A percentile compares a stretch with the other conserved stretches of the same genome.
phyloP scores from a whole-genome alignment of 257 asterid species.

The Striga asiatica region DNA sequence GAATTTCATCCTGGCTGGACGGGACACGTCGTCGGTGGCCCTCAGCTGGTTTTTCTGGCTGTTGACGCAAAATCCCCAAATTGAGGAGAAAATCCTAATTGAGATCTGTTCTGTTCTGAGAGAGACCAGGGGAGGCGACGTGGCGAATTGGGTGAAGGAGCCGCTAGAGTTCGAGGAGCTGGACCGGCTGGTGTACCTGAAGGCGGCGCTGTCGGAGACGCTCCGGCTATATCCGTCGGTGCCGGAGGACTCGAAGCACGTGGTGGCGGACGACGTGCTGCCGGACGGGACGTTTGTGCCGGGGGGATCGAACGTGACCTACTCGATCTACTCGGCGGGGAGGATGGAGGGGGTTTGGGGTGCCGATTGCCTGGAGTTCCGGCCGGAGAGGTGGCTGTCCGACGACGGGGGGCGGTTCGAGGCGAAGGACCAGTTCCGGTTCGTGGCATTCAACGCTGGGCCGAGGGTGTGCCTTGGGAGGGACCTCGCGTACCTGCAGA shows the following conservation, averaged over 20 bases:
- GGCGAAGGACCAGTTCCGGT: slow-evolving; percentile 25
- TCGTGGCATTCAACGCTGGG: slow-evolving; percentile 47
- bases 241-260: slow-evolving; percentile 45
- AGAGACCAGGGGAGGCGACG: slow-evolving; percentile 31
- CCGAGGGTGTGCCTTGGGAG: slow-evolving; percentile 48
- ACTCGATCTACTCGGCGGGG: slow-evolving; percentile 45
- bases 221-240: slow-evolving; percentile 41
- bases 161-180: slow-evolving; percentile 39
- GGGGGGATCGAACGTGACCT: slow-evolving; percentile 36
- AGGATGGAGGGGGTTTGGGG: slow-evolving; percentile 50
- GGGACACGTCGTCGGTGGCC: slow-evolving; percentile 49
- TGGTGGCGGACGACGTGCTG: slow-evolving; percentile 30
- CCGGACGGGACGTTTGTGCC: slow-evolving; percentile 49
- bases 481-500: slow-evolving; percentile 45
- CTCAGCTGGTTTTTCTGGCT: slow-evolving; percentile 53
- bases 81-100: slow-evolving; percentile 30
- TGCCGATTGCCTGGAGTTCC: slow-evolving; percentile 37
- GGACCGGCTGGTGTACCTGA: slow-evolving; percentile 27
- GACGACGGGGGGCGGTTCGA: slow-evolving; percentile 29
- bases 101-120: slow-evolving; percentile 27
- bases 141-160: slow-evolving; percentile 24
- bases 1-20: slow-evolving; percentile 42
- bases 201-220: slow-evolving; percentile 44
- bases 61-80: slow-evolving; percentile 23
- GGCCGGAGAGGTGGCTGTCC: slow-evolving; percentile 45